A percentile compares a stretch with the other conserved stretches of the same genome.
Evolutionary conservation across 805 yeast species (phyloP).

Genomic region (Wickerhamiella musiphila): DNA sequence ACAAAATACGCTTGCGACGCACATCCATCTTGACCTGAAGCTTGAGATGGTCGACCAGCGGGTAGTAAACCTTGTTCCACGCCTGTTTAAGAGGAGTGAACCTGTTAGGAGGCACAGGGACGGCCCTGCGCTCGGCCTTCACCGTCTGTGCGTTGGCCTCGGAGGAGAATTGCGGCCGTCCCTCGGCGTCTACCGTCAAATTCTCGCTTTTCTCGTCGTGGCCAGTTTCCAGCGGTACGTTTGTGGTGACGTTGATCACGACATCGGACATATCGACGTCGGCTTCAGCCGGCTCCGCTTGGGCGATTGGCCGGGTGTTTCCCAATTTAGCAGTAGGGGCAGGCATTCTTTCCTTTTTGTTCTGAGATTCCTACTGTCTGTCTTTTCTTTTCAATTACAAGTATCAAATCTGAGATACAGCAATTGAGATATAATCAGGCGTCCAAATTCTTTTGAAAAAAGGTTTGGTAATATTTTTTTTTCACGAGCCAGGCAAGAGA

Average conservation of each 20-base stretch:
- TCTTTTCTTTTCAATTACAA: too few species aligned
- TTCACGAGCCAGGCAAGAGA: too few species aligned
- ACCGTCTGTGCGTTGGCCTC: conserved; percentile 50
- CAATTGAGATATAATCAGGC: too few species aligned
- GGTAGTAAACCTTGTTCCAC: conserved; percentile 93
- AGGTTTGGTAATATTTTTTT: too few species aligned
- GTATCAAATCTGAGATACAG: too few species aligned
- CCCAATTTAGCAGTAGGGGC: conserved; percentile 25
- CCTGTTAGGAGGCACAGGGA: conserved; percentile 93
- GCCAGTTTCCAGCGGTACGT: conserved; percentile 16
- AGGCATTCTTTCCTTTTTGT: conserved; percentile 19
- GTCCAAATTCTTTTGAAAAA: too few species aligned
- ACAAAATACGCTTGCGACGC: conserved; percentile 61
- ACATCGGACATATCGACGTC: conserved; percentile 23
- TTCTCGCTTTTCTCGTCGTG: conserved; percentile 14
- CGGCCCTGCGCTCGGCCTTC: conserved; percentile 72
- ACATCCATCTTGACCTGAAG: conserved; percentile 92
- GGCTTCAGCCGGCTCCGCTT: conserved; percentile 8
- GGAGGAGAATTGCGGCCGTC: conserved; percentile 74
- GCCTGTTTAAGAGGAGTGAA: conserved; percentile 79
- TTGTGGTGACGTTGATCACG: conserved; percentile 29
- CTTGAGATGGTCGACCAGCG: conserved; percentile 85
- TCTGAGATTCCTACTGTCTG: too few species aligned
- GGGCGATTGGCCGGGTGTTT: conserved; percentile 12
- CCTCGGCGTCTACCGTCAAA: conserved; percentile 62